phyloP scores from a whole-genome alignment of 495 filamentous ascomycete genomes.

The Tuber magnatum region DNA sequence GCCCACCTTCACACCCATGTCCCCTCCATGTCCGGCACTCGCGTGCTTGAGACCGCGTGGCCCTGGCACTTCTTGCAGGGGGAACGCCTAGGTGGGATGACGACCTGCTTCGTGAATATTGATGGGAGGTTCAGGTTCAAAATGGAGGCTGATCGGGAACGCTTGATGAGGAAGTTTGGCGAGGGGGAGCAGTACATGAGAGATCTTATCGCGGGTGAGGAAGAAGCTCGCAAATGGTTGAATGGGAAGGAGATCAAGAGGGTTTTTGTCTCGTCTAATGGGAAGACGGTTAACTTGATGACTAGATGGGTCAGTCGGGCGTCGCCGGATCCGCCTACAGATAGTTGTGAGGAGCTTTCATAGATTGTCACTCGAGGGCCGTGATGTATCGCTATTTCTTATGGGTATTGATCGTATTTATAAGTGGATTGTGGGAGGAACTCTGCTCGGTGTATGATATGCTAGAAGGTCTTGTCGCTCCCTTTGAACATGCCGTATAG shows the following conservation, averaged over 20 bases:
- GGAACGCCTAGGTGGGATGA: slow-evolving; percentile 13
- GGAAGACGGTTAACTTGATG: slow-evolving; percentile 52
- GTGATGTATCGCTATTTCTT: background rate
- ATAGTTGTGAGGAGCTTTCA: background rate
- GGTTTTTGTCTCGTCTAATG: slow-evolving; percentile 49
- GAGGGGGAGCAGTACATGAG: slow-evolving; percentile 38
- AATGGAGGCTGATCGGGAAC: slow-evolving; percentile 49
- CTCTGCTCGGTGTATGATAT: background rate
- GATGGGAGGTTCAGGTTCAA: slow-evolving; percentile 66
- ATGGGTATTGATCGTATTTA: background rate
- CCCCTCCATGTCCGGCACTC: slow-evolving; percentile 7
- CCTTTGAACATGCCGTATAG: background rate
- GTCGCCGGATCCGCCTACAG: background rate
- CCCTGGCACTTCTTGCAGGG: slow-evolving; percentile 18
- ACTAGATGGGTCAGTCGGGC: background rate
- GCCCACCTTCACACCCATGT: slow-evolving; percentile 47
- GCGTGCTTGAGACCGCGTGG: slow-evolving; percentile 29
- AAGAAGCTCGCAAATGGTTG: slow-evolving; percentile 39
- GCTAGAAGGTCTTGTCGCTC: background rate
- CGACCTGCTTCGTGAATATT: slow-evolving; percentile 59
- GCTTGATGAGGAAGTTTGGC: slow-evolving; percentile 38
- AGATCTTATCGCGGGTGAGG: slow-evolving; percentile 47
- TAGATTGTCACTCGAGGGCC: background rate
- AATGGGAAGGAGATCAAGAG: slow-evolving; percentile 45
- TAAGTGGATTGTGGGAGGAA: background rate